These are phyloP conservation scores for Rhizopus microsporus DNA, from an alignment of 371 early-diverging fungal genomes.

Conservation along the genomic window DNA sequence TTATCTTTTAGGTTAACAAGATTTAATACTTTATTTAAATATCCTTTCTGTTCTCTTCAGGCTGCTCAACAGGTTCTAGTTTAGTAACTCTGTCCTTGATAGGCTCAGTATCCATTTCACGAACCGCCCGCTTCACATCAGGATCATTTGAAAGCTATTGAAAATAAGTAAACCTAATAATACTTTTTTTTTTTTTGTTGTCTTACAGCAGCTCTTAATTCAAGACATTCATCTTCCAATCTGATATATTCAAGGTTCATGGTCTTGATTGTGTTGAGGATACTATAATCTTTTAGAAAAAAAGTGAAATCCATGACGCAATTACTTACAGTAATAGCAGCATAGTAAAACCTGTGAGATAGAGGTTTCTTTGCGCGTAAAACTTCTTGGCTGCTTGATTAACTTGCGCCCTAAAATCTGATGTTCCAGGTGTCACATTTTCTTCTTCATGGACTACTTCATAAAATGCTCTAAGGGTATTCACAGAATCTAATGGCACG, in stretches of 20 bases:
- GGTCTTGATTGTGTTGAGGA: constrained; percentile 23
- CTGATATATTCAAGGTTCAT: constrained; percentile 26
- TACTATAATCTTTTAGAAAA: constrained; percentile 9
- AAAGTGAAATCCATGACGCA: too few species aligned
- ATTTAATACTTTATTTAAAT: constrained; percentile 10
- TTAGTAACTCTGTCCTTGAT: constrained; percentile 18
- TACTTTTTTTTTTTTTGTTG: neutral
- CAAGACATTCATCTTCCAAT: constrained; percentile 27
- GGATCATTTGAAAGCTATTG: constrained; percentile 23
- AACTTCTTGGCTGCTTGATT: constrained; percentile 71
- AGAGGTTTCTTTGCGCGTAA: constrained; percentile 88
- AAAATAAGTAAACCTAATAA: neutral
- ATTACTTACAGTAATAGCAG: constrained; percentile 27
- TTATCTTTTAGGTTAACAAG: neutral
- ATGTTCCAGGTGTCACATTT: constrained; percentile 24
- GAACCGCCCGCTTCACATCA: constrained; percentile 13
- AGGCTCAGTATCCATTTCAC: constrained; percentile 23
- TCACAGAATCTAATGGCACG: constrained; percentile 54
- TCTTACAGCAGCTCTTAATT: constrained; percentile 29
- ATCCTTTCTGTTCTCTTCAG: constrained; percentile 16
- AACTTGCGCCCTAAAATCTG: constrained; percentile 53
- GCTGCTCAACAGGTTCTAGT: constrained; percentile 25
- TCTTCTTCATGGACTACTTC: constrained; percentile 32
- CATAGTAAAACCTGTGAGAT: constrained; percentile 34
- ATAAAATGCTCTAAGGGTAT: constrained; percentile 55